Percentiles rank a stretch among this genome's conserved stretches.
Evolutionary conservation across 1,284 basidiomycete species (phyloP).

Genomic region (Moesziomyces antarcticus): DNA sequence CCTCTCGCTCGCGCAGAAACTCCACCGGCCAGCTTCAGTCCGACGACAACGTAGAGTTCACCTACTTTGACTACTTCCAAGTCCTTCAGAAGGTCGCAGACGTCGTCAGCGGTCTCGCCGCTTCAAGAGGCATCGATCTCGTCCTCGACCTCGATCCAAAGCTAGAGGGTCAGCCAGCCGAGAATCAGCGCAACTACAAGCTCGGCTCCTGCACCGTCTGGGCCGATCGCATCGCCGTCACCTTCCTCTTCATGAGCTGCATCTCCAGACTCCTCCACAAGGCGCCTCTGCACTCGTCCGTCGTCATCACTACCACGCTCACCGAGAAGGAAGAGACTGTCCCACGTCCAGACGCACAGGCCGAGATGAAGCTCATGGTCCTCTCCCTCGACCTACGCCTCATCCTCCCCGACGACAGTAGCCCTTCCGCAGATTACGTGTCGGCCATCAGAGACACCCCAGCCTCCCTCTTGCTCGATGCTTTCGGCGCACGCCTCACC

Average conservation of each 20-base stretch:
- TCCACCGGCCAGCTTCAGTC: slow-evolving; percentile 10
- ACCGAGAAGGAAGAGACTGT: slow-evolving; percentile 23
- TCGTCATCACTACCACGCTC: slow-evolving; percentile 23
- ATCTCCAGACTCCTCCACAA: slow-evolving; percentile 26
- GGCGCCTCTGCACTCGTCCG: slow-evolving; percentile 21
- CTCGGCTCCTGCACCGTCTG: slow-evolving; percentile 33
- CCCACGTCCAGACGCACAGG: not conserved
- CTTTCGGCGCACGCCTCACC: slow-evolving; percentile 26
- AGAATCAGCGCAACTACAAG: slow-evolving; percentile 28
- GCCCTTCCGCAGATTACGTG: slow-evolving; percentile 9
- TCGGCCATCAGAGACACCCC: slow-evolving; percentile 20
- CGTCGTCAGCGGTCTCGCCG: slow-evolving; percentile 51
- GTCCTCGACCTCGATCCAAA: slow-evolving; percentile 37
- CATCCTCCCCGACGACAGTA: slow-evolving; percentile 12
- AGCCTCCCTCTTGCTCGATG: slow-evolving; percentile 29
- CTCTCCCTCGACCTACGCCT: slow-evolving; percentile 30
- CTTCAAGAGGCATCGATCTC: slow-evolving; percentile 49
- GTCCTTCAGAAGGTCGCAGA: slow-evolving; percentile 51
- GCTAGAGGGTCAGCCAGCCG: slow-evolving; percentile 14
- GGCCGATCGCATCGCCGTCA: slow-evolving; percentile 30
- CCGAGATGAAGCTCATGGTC: slow-evolving; percentile 36
- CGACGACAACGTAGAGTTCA: slow-evolving; percentile 17
- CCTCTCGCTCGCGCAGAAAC: slow-evolving; percentile 7
- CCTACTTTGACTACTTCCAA: slow-evolving; percentile 44
- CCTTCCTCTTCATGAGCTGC: slow-evolving; percentile 44